phyloP scores from a whole-genome alignment of 2,329 filamentous ascomycete species.

The Claviceps paspali region DNA sequence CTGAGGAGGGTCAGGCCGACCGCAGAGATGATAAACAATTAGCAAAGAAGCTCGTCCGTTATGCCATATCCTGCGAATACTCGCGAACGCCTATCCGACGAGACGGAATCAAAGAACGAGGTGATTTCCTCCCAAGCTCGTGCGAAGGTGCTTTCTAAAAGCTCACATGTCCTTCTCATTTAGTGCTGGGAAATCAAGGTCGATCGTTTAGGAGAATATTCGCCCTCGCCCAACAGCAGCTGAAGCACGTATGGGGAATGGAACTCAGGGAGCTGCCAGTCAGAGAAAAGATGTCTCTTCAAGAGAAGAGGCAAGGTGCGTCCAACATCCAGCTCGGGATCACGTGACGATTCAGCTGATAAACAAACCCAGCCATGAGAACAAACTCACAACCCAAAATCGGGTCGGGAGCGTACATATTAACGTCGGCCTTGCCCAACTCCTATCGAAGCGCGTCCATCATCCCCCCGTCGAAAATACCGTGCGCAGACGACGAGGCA shows the following conservation, averaged over 20 bases:
- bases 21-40: conserved; percentile 34
- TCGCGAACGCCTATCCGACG: conserved; percentile 43
- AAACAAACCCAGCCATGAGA: conserved; percentile 20
- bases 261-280: conserved; percentile 70
- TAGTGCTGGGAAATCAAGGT: conserved; percentile 56
- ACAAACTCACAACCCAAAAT: conserved; percentile 36
- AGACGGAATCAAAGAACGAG: conserved; percentile 48
- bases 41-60: conserved; percentile 53
- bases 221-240: conserved; percentile 54
- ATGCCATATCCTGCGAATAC: conserved; percentile 51
- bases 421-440: conserved; percentile 57
- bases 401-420: conserved; percentile 57
- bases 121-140: conserved; percentile 17
- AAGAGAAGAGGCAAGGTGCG: conserved; percentile 59
- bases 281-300: conserved; percentile 66
- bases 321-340: no score
- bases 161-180: not conserved
- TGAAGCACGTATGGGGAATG: conserved; percentile 76
- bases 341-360: no score
- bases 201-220: conserved; percentile 67
- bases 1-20: conserved; percentile 15
- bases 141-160: not conserved
- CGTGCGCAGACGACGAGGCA: conserved; percentile 54
- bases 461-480: conserved; percentile 50
- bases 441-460: conserved; percentile 52